Percentiles rank a stretch among this genome's conserved stretches.
Conservation (phyloP, 139 green algal genomes). For the Tetradesmus lagerheimii region DNA sequence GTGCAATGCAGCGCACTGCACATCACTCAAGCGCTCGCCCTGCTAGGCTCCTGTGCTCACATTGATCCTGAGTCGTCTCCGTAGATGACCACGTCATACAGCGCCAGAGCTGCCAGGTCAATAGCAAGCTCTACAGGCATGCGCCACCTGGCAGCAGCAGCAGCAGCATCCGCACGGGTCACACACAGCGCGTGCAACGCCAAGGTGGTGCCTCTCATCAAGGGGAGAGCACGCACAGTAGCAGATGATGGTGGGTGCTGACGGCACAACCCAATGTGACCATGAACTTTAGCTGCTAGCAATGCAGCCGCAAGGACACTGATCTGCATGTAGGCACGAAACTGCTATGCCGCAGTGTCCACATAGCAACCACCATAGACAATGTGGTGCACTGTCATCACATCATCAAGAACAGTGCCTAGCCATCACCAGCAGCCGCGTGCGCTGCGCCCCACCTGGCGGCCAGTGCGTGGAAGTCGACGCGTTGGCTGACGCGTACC, state of each 20-base stretch:
- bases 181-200: not conserved
- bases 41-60: not conserved
- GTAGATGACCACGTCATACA: constrained; percentile 51
- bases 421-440: not conserved
- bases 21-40: no score
- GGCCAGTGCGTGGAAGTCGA: constrained; percentile 42
- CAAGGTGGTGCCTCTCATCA: no score
- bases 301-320: not conserved
- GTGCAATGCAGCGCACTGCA: no score
- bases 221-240: no score
- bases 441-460: not conserved
- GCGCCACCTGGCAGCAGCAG: constrained; percentile 31
- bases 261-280: not conserved
- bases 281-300: not conserved
- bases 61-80: constrained; percentile 43
- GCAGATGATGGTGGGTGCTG: no score
- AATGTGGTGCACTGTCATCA: not conserved
- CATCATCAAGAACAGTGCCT: no score
- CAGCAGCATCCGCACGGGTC: not conserved
- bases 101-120: constrained; percentile 36
- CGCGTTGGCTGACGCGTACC: not conserved
- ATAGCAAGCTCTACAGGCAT: constrained; percentile 48
- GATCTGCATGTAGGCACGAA: not conserved
- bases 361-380: no score
- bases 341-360: no score